These are phyloP conservation scores for Erigeron philadelphicus DNA, from an alignment of 140 eudicot genomes.

Conservation along the genomic window DNA sequence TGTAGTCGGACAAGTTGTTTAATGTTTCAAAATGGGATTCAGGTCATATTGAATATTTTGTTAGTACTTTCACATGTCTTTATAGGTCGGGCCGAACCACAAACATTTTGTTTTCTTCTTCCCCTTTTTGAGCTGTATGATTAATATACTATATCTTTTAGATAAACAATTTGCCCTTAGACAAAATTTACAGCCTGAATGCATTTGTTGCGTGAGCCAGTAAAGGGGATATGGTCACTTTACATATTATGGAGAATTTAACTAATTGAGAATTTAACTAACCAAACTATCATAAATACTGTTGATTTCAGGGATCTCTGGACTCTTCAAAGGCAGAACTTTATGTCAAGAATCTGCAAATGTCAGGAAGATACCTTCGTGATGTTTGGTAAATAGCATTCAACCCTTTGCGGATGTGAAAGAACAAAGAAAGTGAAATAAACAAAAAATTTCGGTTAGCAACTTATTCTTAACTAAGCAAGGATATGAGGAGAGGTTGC, in stretches of 20 bases:
- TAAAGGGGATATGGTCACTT: not conserved
- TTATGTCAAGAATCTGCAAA: conserved; percentile 83
- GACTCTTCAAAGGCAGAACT: conserved; percentile 78
- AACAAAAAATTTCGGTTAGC: conserved; percentile 8
- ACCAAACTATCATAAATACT: not conserved
- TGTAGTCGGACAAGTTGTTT: not conserved
- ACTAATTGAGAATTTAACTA: conserved; percentile 1
- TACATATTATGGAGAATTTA: not conserved
- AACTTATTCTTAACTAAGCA: conserved; percentile 14
- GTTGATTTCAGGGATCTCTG: conserved; percentile 66
- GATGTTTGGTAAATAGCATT: conserved; percentile 66
- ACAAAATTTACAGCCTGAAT: not conserved
- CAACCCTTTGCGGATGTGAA: not conserved
- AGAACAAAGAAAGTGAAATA: conserved; percentile 3
- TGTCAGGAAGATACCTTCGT: conserved; percentile 83
- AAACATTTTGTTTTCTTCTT: not conserved
- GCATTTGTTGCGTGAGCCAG: not conserved
- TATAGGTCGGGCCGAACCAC: not conserved
- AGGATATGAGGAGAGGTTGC: conserved; percentile 11
- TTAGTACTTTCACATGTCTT: no score
- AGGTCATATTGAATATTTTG: no score
- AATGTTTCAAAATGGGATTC: not conserved
- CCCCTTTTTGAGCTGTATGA: no score
- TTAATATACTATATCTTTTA: not conserved
- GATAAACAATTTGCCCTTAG: not conserved